Base-by-base conservation (phyloP, 371 early-diverging fungal species). In the Syncephalastrum contaminatum region DNA sequence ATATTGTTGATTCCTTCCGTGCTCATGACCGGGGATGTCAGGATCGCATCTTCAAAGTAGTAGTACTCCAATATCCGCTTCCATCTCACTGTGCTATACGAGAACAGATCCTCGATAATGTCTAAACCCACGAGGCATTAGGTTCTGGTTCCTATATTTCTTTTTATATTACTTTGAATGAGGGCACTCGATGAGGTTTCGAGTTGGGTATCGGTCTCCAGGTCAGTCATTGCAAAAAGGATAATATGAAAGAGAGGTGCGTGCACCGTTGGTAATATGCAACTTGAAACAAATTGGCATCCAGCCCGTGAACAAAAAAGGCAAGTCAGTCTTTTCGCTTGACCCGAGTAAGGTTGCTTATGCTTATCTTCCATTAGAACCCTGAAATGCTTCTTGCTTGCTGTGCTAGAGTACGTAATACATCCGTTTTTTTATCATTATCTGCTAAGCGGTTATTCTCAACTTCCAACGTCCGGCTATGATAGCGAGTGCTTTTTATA, bases 1-100 rank as follows among this genome's bases (percentile, higher is more conserved):
- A 85, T 85, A 48, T 85, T 82, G 40, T 67, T 56, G 5, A 75
- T 70, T 4, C 85, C 85, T 22, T 81, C 67, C 42, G 80, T 75
- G n/a, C 73, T 78, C 69, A 85, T 69, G 45, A 82, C 64, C 18
- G 85, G 83, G 41, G 82, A 82, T 19, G 73, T 54, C 22, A 77
- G 55, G 14, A 57, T 49, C 13, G 77, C 77, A 46, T 77, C 66
- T 46, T 58, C 51, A 50, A 66, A 67, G 48, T 73, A 80, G 43
- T 73, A 80, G 24, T 66, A 70, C 42, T 77, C 75, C 45, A 80
- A 51, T 19, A 73, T 62, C 18, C 72, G 60, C 46, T 66, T 70
- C 58, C 72, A 56, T 54, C 58, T 66, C n/a, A 63, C 22, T 25
- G 70, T 63, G 25, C 67, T 67, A 42, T 76, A 79, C 8, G 73